phyloP scores from a whole-genome alignment of 2,329 filamentous ascomycete genomes.

The Aureobasidium sp. region DNA sequence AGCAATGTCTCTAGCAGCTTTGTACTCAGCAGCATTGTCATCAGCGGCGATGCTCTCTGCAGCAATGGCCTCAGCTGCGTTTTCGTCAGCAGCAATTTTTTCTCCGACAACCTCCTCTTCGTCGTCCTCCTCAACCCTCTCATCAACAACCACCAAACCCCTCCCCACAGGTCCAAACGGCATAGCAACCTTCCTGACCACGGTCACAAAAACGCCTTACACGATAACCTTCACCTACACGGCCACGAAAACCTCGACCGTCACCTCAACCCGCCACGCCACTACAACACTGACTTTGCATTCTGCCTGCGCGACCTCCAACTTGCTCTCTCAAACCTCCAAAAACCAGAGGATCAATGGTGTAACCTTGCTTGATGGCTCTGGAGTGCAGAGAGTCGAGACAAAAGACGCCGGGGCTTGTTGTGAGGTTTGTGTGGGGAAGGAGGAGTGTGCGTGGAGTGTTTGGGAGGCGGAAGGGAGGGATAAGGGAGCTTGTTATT shows the following conservation, averaged over 20 bases:
- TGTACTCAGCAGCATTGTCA: too few relatives aligned
- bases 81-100: neutral
- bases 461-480: neutral
- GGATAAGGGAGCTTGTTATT: neutral
- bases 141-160: neutral
- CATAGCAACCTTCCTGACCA: neutral
- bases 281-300: neutral
- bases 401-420: neutral
- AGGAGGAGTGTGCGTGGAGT: neutral
- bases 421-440: neutral
- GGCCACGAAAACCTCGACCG: neutral
- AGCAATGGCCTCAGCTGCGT: neutral
- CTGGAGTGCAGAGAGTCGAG: neutral
- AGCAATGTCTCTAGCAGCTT: too few relatives aligned
- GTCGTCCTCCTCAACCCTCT: neutral
- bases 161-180: neutral
- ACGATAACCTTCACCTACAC: conserved; percentile 7
- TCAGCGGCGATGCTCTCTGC: neutral
- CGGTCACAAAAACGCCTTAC: neutral
- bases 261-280: neutral
- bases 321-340: neutral
- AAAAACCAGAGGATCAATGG: neutral
- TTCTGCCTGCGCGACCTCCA: neutral
- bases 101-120: neutral
- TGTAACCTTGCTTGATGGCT: neutral